Percentiles rank a stretch among this genome's conserved stretches.
These are phyloP conservation scores for Fabrea salina DNA, from an alignment of 169 alveolate species.

Conservation along the genomic window DNA sequence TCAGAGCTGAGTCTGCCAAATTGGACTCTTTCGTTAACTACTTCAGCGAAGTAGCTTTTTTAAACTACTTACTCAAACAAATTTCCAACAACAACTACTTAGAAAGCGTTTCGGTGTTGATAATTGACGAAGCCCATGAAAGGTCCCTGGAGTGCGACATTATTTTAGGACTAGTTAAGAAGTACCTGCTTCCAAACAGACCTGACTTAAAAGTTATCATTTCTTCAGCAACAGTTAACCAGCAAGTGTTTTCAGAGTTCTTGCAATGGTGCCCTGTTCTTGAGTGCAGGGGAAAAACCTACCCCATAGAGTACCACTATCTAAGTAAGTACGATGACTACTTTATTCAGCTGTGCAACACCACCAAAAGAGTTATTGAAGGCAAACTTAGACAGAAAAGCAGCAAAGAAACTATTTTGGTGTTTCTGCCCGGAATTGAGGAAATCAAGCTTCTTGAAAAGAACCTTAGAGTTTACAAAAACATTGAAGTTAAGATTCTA, in stretches of 20 bases:
- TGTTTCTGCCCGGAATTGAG: constrained; percentile 99
- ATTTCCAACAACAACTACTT: neutral
- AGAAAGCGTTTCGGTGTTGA: constrained; percentile 20
- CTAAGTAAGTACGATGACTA: neutral
- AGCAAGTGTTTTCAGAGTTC: constrained; percentile 53
- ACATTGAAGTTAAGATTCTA: constrained; percentile 94
- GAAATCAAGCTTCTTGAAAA: constrained; percentile 95
- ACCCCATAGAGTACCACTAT: constrained; percentile 33
- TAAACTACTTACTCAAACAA: neutral
- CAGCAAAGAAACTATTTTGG: constrained; percentile 78
- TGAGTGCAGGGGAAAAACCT: constrained; percentile 11
- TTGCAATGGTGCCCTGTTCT: constrained; percentile 34
- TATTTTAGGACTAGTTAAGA: constrained; percentile 68
- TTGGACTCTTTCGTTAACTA: neutral
- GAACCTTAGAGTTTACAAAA: constrained; percentile 93
- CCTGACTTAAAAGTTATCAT: constrained; percentile 68
- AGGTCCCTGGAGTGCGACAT: constrained; percentile 76
- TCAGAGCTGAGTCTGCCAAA: neutral
- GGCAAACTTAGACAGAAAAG: constrained; percentile 86
- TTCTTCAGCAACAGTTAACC: constrained; percentile 78
- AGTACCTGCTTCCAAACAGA: constrained; percentile 40
- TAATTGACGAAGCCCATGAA: constrained; percentile 86
- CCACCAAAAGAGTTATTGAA: neutral
- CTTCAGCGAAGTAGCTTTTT: neutral
- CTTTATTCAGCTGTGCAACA: neutral